Percentiles rank a stretch among this genome's conserved stretches.
These are phyloP conservation scores for Endoconidiophora polonica DNA, from an alignment of 2,329 filamentous ascomycete genomes.

Conservation along the genomic window DNA sequence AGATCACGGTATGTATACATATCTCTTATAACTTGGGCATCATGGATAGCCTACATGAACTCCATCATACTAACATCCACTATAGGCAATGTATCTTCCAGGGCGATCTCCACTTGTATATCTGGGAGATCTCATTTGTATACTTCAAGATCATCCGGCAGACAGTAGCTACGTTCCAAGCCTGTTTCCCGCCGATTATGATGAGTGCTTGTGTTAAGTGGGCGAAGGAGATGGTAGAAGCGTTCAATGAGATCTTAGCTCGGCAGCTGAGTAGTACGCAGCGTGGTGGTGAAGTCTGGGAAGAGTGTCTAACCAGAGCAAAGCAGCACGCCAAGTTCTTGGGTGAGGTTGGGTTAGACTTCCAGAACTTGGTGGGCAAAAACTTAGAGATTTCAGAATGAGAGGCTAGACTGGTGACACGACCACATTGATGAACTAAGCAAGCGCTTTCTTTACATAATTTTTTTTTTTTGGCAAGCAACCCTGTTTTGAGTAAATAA, in stretches of 20 bases:
- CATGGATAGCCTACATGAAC: neutral
- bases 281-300: constrained; percentile 58
- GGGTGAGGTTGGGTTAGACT: constrained; percentile 76
- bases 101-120: constrained; percentile 80
- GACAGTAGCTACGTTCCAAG: constrained; percentile 76
- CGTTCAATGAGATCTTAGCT: constrained; percentile 68
- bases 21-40: no score
- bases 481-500: neutral
- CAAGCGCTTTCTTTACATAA: neutral
- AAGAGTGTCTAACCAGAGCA: constrained; percentile 66
- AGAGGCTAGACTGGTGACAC: neutral
- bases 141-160: constrained; percentile 93
- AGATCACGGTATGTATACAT: constrained; percentile 50
- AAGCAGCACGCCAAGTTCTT: constrained; percentile 66
- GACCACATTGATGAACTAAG: neutral
- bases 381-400: constrained; percentile 23
- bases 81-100: constrained; percentile 83
- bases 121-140: constrained; percentile 87
- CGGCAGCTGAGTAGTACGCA: constrained; percentile 80
- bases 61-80: neutral
- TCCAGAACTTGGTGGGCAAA: constrained; percentile 61
- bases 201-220: constrained; percentile 94
- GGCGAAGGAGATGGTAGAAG: constrained; percentile 90
- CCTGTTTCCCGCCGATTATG: constrained; percentile 69
- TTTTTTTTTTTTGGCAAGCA: neutral